Base-by-base conservation (phyloP, 371 early-diverging fungal species). In the Mortierella sp. region DNA sequence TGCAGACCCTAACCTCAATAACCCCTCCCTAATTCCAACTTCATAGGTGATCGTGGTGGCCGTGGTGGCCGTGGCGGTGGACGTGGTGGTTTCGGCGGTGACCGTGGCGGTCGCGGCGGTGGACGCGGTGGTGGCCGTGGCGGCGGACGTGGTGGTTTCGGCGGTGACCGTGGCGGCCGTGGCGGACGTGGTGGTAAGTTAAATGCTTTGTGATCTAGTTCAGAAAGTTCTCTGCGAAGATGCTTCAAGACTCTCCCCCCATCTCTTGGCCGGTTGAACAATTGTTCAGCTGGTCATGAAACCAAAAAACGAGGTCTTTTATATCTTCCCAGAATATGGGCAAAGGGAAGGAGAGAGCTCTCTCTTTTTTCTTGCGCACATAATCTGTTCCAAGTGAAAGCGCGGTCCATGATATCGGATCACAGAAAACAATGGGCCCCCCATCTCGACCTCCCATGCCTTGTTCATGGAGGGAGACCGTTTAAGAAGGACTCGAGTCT, bases 161-260 rank as follows among this genome's bases (percentile, higher is more conserved):
- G 89, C 46, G 89, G 88, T 75, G 91, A 87, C 71, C 88, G 91
- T 75, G 81, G 89, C 34, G 89, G 89, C 54, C 87, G 88, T 55
- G 89, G 89, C 76, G 90, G 91, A 26, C 88, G 87, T 74, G 90
- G 91, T 77, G 91, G 91, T 80, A 74, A 74, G 71, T 77, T 13
- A 74, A 74, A 53, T 76, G 73, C 78, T 82, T 82, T 74, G 67
- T 78, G 76, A 78, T 78, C 82, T 75, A 74, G 72, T 40, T 74
- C 82, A 64, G 64, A 76, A 72, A 55, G 13, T 71, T 71, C 76
- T 71, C 57, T 77, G 72, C 61, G 43, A 72, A 61, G 72, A 64
- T 64, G 77, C 61, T 28, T 64, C 61, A 72, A 77, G 72, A 54
- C n/a, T 40, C 44, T 40, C 24, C 5, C 54, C 51, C 43, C 19